Conservation (phyloP, 805 yeast genomes). For the Monosporozyma aerobia region DNA sequence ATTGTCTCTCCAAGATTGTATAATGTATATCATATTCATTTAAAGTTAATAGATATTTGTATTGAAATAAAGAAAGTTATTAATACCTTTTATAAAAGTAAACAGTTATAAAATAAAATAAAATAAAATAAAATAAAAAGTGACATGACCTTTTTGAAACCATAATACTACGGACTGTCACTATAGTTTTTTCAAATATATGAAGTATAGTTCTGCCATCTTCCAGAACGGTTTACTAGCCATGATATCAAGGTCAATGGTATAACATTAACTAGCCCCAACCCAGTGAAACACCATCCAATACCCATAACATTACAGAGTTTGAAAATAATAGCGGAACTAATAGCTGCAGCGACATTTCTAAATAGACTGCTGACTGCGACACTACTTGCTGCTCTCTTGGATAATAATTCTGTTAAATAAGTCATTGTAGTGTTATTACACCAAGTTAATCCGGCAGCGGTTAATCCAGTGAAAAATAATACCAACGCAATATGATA, state of each 20-base stretch:
- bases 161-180: neutral
- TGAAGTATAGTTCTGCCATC: slow-evolving; percentile 11
- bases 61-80: too few relatives aligned
- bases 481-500: slow-evolving; percentile 34
- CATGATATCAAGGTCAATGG: slow-evolving; percentile 16
- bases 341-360: slow-evolving; percentile 45
- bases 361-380: slow-evolving; percentile 47
- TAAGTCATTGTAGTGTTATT: slow-evolving; percentile 46
- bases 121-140: neutral
- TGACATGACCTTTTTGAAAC: neutral
- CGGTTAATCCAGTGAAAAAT: slow-evolving; percentile 37
- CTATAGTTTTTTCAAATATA: neutral
- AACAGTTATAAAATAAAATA: neutral
- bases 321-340: slow-evolving; percentile 37
- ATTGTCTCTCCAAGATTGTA: neutral
- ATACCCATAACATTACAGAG: slow-evolving; percentile 33
- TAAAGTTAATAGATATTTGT: neutral
- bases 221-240: slow-evolving; percentile 14
- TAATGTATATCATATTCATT: neutral
- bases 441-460: slow-evolving; percentile 49
- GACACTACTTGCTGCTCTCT: slow-evolving; percentile 44
- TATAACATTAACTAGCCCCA: slow-evolving; percentile 32
- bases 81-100: too few relatives aligned
- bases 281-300: slow-evolving; percentile 49
- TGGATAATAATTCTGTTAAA: slow-evolving; percentile 40